Base-by-base conservation (phyloP, 345 rosid genomes). In the Eucalyptus curtisii region DNA sequence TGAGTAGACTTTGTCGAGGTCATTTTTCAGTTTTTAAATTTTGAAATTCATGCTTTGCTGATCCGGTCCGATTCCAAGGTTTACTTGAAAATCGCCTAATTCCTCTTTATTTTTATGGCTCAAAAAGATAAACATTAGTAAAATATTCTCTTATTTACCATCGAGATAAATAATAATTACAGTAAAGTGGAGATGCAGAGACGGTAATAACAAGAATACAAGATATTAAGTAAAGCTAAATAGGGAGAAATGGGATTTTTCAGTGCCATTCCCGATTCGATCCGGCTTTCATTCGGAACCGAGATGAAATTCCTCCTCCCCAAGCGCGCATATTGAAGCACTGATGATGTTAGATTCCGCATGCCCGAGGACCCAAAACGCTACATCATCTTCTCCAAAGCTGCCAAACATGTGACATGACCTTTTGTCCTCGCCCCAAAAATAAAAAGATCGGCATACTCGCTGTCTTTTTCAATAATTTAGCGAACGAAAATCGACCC, bases 31-130 rank as follows among this genome's bases (percentile, higher is more conserved):
- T 20, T 76, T 71, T 40, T 40, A 22, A 42, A 71, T 37, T 25
- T 71, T 10, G 13, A 19, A 19, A 37, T 11, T 7, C 42, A 71
- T 12, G 6, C 4, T 37, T 71, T 10, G 2, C 12, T 7, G 14
- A 12, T 10, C 8, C 15, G 8, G 14, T 37, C 8, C 1, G 8
- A 37, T 5, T 76, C 3, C 10, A 64, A 64, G 3, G 10, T 7
- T n/a, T n/a, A 4, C 3, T 4, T 0, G 4, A 7, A 16, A 31
- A 68, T 3, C 6, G 12, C 6, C 12, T 4, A 68, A 16, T 8
- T 68, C 24, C 2, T 68, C 20, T 33, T 17, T 16, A 68, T 68
- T n/a, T n/a, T 64, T n/a, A 64, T 15, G 16, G 20, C 37, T 64
- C 11, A 3, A 64, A 64, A n/a, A 33, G 37, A 68, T 17, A 17